phyloP scores from a whole-genome alignment of 768 basidiomycete species.

The Daedaleopsis sinensis region DNA sequence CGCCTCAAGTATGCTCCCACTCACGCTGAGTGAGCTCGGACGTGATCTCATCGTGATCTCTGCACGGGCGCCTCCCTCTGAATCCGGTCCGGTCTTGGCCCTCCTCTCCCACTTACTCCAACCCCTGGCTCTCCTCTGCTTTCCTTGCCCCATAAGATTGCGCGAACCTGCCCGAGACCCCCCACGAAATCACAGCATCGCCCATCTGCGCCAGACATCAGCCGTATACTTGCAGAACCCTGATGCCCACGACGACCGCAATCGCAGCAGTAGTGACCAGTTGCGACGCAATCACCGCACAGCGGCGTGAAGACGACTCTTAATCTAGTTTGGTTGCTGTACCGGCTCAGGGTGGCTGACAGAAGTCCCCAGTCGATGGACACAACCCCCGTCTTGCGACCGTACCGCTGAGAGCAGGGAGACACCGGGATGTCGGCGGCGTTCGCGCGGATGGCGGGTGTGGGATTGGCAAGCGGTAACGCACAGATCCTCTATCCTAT shows the following conservation, averaged over 20 bases:
- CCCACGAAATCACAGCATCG: too few species aligned
- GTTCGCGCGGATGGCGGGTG: constrained; percentile 8
- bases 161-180: background rate
- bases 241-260: too few species aligned
- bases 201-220: too few species aligned
- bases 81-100: background rate
- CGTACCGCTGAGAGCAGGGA: background rate
- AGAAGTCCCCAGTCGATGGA: background rate
- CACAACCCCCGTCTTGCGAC: background rate
- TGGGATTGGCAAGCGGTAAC: background rate
- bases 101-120: background rate
- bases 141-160: background rate
- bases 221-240: too few species aligned
- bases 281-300: too few species aligned
- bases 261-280: too few species aligned
- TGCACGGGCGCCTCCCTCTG: background rate
- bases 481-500: background rate
- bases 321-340: too few species aligned
- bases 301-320: too few species aligned
- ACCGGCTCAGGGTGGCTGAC: too few species aligned
- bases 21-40: constrained; percentile 9
- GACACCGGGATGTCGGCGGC: background rate
- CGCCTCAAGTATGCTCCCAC: background rate
- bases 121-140: too few species aligned
- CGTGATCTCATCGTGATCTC: constrained; percentile 11